Percentiles rank a stretch among this genome's conserved stretches.
phyloP scores from a whole-genome alignment of 2,329 filamentous ascomycete species.

The Alternaria consortialis region DNA sequence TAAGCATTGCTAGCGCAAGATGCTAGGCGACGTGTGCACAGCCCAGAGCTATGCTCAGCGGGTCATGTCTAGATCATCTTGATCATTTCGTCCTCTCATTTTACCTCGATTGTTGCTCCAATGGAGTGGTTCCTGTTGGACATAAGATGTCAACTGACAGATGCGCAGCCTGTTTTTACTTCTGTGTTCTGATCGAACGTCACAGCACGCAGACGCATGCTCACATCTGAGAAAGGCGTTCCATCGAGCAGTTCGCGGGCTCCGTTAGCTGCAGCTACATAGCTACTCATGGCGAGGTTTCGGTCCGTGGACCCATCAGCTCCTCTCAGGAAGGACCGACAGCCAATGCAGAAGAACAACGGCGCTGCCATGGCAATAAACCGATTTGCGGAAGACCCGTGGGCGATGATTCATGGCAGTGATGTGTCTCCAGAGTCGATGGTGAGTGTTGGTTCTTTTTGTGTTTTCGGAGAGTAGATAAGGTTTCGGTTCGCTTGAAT shows the following conservation, averaged over 20 bases:
- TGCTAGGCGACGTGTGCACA: constrained; percentile 24
- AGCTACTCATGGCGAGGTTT: constrained; percentile 16
- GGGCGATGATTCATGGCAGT: neutral
- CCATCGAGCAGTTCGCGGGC: neutral
- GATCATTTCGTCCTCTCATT: neutral
- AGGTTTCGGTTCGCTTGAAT: constrained; percentile 17
- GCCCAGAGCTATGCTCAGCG: constrained; percentile 6
- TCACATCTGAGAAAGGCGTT: neutral
- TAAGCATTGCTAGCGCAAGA: constrained; percentile 23
- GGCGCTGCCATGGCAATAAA: constrained; percentile 1
- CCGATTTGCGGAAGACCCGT: constrained; percentile 11
- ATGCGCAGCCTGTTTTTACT: neutral
- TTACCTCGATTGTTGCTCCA: neutral
- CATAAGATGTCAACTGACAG: neutral
- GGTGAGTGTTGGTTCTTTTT: constrained; percentile 11
- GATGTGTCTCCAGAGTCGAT: neutral
- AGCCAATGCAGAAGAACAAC: neutral
- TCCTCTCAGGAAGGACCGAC: neutral
- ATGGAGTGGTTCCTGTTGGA: neutral
- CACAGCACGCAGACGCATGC: neutral
- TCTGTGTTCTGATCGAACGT: neutral
- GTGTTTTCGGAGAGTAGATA: constrained; percentile 17
- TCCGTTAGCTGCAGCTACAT: constrained; percentile 14
- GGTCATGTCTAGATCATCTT: neutral
- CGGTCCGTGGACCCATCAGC: constrained; percentile 6